Evolutionary conservation across 2,329 filamentous ascomycete genomes (phyloP).

Genomic region (Paecilomyces sp.): DNA sequence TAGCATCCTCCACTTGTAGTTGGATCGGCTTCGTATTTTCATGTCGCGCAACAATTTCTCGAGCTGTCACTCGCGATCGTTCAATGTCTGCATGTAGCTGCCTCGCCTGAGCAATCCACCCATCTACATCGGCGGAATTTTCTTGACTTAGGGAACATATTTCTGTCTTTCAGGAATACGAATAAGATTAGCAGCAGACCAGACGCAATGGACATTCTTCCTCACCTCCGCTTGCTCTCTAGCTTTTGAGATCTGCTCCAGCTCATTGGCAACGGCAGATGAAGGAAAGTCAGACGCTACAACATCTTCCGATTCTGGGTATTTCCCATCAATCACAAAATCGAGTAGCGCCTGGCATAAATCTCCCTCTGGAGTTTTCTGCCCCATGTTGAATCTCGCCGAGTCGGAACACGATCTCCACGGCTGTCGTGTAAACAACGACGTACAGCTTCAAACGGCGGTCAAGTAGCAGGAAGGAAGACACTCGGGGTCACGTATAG

Average conservation of each 20-base stretch:
- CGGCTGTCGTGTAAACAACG: neutral
- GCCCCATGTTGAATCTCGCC: conserved; percentile 17
- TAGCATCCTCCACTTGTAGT: conserved; percentile 56
- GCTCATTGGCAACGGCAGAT: conserved; percentile 41
- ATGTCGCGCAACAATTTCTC: conserved; percentile 71
- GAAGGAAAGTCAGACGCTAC: conserved; percentile 46
- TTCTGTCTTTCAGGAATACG: conserved; percentile 47
- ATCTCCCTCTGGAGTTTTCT: conserved; percentile 31
- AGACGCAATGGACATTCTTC: neutral
- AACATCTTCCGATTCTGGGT: conserved; percentile 51
- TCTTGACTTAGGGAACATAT: conserved; percentile 71
- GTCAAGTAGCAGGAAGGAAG: neutral
- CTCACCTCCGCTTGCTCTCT: conserved; percentile 48
- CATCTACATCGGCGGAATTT: conserved; percentile 69
- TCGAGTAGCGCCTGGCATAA: conserved; percentile 57
- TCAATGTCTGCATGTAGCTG: conserved; percentile 80
- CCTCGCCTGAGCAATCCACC: conserved; percentile 80
- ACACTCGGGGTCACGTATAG: neutral
- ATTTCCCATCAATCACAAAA: conserved; percentile 52
- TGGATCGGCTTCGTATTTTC: conserved; percentile 61
- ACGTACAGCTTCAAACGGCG: neutral
- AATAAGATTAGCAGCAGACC: neutral
- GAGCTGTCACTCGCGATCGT: conserved; percentile 68
- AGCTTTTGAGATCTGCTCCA: conserved; percentile 45
- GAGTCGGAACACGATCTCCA: neutral